Base-by-base conservation (phyloP, 805 yeast genomes). In the Spathaspora sp. region DNA sequence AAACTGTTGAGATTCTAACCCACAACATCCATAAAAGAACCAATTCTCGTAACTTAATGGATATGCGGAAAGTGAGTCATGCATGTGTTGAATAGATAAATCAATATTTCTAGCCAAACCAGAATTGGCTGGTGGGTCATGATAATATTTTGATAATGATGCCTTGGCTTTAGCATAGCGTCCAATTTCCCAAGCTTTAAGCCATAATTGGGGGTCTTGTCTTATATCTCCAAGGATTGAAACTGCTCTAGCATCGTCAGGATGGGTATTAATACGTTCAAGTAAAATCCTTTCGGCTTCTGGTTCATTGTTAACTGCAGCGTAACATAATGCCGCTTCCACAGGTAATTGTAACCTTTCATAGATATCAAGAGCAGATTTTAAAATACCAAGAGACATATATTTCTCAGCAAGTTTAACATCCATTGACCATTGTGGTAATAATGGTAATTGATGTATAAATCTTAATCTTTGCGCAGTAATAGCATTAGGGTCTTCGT, bases 21-120 rank as follows among this genome's bases (percentile, higher is more conserved):
- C 97, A 50, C 92, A 74, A 63, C 97, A 89, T 5, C 98, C 98
- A 62, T 92, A 91, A 60, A 91, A 82, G 64, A 85, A 93, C 96
- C 98, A 91, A 35, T 93, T 87, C 17, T 87, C 89, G 58, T 80
- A 83, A 59, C 80, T 81, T 49, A 89, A 72, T 9, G 97, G 94
- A 63, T 86, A 86, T 26, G 83, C 82, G 19, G 78, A 72, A 53
- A 93, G 73, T 12, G 94, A 85, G 39, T 91, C 96, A 58, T 81
- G 80, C 70, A 90, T 78, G 64, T 90, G 90, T 39, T 68, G 68
- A 51, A 89, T 77, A 0, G 91, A 86, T 28, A 68, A 58, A 7
- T 64, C 72, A 16, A 83, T 59, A 55, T 89, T 78, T 52, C 81
- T 78, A 12, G 70, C 62, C 10, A 78, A 58, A 0, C 86, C 85